Evolutionary conservation across 2,329 filamentous ascomycete genomes (phyloP).

Genomic region (Alternaria sp.): DNA sequence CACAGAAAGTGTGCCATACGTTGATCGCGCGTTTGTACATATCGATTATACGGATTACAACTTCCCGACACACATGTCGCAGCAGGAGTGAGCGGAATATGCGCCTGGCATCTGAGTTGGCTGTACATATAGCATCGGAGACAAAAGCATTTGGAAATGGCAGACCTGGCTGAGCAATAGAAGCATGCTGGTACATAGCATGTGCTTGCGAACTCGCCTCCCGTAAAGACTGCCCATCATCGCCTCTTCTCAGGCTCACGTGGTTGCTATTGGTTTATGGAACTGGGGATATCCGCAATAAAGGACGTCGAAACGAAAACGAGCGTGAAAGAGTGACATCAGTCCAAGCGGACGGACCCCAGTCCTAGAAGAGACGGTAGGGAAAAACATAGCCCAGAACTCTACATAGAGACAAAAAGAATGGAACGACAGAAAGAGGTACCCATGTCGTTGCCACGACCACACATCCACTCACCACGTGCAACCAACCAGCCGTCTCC

Average conservation of each 20-base stretch:
- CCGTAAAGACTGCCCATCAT: too few species aligned
- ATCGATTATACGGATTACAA: conserved; percentile 60
- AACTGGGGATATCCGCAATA: too few species aligned
- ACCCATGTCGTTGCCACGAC: neutral
- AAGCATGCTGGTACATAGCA: too few species aligned
- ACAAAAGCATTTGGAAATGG: neutral
- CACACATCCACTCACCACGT: neutral
- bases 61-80: conserved; percentile 58
- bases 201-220: too few species aligned
- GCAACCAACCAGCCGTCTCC: neutral
- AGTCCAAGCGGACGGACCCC: too few species aligned
- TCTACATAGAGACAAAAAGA: neutral
- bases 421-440: neutral
- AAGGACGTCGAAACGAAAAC: too few species aligned
- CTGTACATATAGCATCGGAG: neutral
- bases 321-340: too few species aligned
- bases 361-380: too few species aligned
- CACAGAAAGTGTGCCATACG: conserved; percentile 74
- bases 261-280: too few species aligned
- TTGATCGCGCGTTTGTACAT: conserved; percentile 63
- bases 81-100: conserved; percentile 46
- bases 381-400: neutral
- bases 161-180: too few species aligned
- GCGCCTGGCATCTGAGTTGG: neutral
- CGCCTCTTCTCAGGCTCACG: too few species aligned